Evolutionary conservation across 768 basidiomycete genomes (phyloP).

Genomic region (Russula vinacea): DNA sequence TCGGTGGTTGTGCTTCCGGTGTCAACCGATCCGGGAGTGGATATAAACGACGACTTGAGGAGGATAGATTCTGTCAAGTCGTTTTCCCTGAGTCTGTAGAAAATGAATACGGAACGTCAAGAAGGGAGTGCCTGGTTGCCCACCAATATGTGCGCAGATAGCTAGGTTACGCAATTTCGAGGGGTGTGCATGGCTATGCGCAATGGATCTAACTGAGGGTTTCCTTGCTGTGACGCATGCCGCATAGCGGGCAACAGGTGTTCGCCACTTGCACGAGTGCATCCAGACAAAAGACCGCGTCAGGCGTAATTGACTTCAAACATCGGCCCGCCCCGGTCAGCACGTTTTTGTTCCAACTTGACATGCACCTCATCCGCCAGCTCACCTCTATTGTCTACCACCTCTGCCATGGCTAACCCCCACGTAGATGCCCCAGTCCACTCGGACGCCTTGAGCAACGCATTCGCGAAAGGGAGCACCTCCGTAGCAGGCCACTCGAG

Average conservation of each 20-base stretch:
- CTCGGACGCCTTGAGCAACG: conserved; percentile 43
- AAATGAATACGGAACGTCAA: conserved; percentile 15
- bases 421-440: conserved; percentile 5
- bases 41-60: conserved; percentile 67
- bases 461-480: conserved; percentile 42
- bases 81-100: conserved; percentile 84
- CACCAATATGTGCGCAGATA: conserved; percentile 86
- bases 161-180: conserved; percentile 70
- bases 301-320: too few species aligned
- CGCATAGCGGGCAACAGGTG: conserved; percentile 2
- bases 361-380: background rate
- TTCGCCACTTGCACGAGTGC: conserved; percentile 15
- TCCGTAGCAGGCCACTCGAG: conserved; percentile 44
- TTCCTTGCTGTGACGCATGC: conserved; percentile 2
- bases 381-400: background rate
- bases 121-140: conserved; percentile 27
- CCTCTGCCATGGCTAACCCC: conserved; percentile 8
- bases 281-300: conserved; percentile 1
- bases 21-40: conserved; percentile 77
- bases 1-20: conserved; percentile 89
- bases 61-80: conserved; percentile 86
- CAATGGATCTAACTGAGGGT: conserved; percentile 23
- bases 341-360: background rate
- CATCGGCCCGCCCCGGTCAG: background rate
- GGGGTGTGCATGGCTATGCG: conserved; percentile 36